Conservation (phyloP, 2,329 filamentous ascomycete genomes). For the Aspergillus aculeatus region DNA sequence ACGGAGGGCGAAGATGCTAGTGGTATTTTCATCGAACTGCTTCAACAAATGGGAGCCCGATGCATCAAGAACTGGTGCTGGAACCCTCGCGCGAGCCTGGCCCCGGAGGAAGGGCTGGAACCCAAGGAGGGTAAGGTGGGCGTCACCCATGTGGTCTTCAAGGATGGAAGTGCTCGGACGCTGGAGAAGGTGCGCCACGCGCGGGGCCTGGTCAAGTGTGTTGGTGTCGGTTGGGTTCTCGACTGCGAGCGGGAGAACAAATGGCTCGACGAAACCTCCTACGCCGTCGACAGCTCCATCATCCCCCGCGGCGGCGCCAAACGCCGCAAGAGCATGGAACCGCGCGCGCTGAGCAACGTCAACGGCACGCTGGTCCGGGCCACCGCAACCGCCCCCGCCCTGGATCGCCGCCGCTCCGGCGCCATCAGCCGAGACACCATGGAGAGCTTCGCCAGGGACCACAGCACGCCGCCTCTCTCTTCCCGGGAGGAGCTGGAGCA, state of each 20-base stretch:
- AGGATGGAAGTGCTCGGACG: constrained; percentile 78
- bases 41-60: constrained; percentile 77
- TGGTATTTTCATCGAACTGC: constrained; percentile 74
- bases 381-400: constrained; percentile 26
- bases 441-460: constrained; percentile 36
- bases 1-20: constrained; percentile 78
- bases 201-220: constrained; percentile 74
- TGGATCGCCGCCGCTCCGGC: constrained; percentile 30
- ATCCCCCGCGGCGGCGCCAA: constrained; percentile 69
- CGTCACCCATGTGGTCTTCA: constrained; percentile 87
- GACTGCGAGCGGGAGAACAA: constrained; percentile 75
- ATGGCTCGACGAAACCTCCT: constrained; percentile 72
- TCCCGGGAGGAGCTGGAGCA: constrained; percentile 8
- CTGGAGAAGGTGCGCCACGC: constrained; percentile 75
- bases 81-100: constrained; percentile 57
- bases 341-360: constrained; percentile 65
- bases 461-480: constrained; percentile 21
- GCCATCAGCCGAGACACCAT: constrained; percentile 32
- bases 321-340: constrained; percentile 79
- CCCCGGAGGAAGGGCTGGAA: constrained; percentile 33
- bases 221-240: constrained; percentile 84
- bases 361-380: constrained; percentile 61
- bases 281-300: constrained; percentile 65
- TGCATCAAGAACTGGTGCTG: constrained; percentile 76
- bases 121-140: constrained; percentile 56